Percentiles rank a stretch among this genome's conserved stretches.
phyloP scores from a whole-genome alignment of 2,329 filamentous ascomycete genomes.

The Xylariaceae sp. region DNA sequence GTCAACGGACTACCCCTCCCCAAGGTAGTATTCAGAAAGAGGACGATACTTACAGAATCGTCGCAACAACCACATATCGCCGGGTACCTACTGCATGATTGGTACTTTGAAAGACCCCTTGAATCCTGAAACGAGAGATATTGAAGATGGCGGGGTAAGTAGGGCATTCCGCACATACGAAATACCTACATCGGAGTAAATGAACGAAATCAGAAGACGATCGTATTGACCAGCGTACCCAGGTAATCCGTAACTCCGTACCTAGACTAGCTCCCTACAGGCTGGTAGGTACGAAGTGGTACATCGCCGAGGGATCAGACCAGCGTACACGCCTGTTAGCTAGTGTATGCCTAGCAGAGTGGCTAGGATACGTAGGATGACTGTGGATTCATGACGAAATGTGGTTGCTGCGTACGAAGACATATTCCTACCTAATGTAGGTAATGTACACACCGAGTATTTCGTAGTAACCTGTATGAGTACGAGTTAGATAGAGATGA shows the following conservation, averaged over 20 bases:
- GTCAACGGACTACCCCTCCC: no score
- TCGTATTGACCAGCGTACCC: no score
- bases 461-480: neutral
- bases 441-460: neutral
- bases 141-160: neutral
- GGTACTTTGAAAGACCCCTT: neutral
- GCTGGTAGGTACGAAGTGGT: no score
- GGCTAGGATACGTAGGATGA: neutral
- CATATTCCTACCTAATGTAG: neutral
- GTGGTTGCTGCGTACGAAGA: neutral
- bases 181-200: no score
- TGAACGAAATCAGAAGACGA: no score
- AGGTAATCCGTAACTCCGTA: no score
- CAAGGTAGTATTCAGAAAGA: no score
- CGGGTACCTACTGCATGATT: no score
- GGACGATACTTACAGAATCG: no score
- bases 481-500: neutral
- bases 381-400: neutral
- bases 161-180: neutral
- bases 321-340: neutral
- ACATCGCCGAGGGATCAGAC: neutral
- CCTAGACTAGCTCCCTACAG: no score
- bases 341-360: neutral
- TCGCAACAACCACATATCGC: no score
- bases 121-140: neutral